Evolutionary conservation across 257 asterid species (phyloP).

Genomic region (Solanum rostratum): DNA sequence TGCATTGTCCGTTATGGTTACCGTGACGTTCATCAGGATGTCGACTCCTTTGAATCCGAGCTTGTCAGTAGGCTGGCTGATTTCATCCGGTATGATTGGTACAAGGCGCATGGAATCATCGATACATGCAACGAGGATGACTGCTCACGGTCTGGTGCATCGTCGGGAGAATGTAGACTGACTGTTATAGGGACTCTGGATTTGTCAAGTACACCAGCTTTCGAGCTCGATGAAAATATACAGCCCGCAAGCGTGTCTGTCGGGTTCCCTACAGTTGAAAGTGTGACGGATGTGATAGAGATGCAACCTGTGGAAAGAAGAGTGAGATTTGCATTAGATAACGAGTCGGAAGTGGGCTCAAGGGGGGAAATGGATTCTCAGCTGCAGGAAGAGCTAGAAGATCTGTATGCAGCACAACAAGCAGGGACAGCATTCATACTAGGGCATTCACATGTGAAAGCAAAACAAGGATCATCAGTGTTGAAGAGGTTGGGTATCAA

Average conservation of each 20-base stretch:
- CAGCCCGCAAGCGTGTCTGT: conserved; percentile 67
- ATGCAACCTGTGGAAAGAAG: conserved; percentile 37
- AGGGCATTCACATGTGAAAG: conserved; percentile 81
- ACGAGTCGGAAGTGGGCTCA: conserved; percentile 19
- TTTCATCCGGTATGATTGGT: conserved; percentile 71
- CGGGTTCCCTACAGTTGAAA: conserved; percentile 35
- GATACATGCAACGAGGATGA: conserved; percentile 28
- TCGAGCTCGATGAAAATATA: conserved; percentile 43
- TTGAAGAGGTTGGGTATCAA: conserved; percentile 66
- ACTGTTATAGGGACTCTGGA: conserved; percentile 65
- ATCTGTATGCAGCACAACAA: conserved; percentile 63
- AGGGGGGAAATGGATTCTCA: conserved; percentile 25
- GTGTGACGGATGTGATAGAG: conserved; percentile 32
- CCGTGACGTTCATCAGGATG: conserved; percentile 89
- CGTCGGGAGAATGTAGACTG: conserved; percentile 49
- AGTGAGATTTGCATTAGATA: conserved; percentile 45
- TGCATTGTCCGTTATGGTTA: conserved; percentile 92
- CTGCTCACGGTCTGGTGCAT: conserved; percentile 25
- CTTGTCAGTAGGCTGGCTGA: conserved; percentile 52
- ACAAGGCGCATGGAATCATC: conserved; percentile 22
- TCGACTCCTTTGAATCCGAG: conserved; percentile 75
- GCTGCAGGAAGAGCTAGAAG: conserved; percentile 56
- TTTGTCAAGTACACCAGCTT: conserved; percentile 26
- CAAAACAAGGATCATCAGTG: conserved; percentile 80
- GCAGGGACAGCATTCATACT: conserved; percentile 80